Conservation (phyloP, 495 filamentous ascomycete species). For the Penicillium chermesinum region DNA sequence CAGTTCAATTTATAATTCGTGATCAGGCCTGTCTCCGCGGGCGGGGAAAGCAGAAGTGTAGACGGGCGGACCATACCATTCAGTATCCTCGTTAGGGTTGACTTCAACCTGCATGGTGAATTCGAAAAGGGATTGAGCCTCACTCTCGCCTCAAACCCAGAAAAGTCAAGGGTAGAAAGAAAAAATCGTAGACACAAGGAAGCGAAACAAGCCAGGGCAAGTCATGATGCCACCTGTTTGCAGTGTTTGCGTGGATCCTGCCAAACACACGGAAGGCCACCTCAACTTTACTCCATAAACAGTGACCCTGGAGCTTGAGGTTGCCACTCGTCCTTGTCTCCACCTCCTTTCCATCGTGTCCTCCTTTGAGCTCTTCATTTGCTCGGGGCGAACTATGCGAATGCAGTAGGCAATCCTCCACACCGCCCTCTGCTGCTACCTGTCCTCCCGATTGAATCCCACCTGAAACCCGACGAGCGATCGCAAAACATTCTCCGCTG, state of each 20-base stretch:
- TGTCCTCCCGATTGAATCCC: constrained; percentile 26
- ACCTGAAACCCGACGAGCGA: constrained; percentile 13
- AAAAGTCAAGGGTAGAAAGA: not conserved
- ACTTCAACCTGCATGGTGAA: constrained; percentile 78
- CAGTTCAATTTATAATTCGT: constrained; percentile 4
- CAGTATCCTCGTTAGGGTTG: constrained; percentile 93
- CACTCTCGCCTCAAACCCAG: not conserved
- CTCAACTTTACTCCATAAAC: constrained; percentile 38
- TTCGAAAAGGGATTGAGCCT: not conserved
- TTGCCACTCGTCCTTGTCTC: constrained; percentile 13
- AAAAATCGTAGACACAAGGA: constrained; percentile 2
- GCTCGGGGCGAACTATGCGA: constrained; percentile 17
- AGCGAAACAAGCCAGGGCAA: constrained; percentile 4
- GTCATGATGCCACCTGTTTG: constrained; percentile 42
- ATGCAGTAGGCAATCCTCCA: constrained; percentile 22
- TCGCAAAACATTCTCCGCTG: constrained; percentile 26
- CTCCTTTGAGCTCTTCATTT: constrained; percentile 1
- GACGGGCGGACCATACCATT: constrained; percentile 61
- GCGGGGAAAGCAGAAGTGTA: constrained; percentile 7
- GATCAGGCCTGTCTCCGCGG: constrained; percentile 10
- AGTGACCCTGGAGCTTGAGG: constrained; percentile 21
- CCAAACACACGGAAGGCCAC: constrained; percentile 47
- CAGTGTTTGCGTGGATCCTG: constrained; percentile 34
- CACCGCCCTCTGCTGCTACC: constrained; percentile 32
- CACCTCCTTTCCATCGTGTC: constrained; percentile 10